Evolutionary conservation across 495 filamentous ascomycete species (phyloP), one percentile per base, ranked within the genome.

Genomic region (Tuber magnatum): DNA sequence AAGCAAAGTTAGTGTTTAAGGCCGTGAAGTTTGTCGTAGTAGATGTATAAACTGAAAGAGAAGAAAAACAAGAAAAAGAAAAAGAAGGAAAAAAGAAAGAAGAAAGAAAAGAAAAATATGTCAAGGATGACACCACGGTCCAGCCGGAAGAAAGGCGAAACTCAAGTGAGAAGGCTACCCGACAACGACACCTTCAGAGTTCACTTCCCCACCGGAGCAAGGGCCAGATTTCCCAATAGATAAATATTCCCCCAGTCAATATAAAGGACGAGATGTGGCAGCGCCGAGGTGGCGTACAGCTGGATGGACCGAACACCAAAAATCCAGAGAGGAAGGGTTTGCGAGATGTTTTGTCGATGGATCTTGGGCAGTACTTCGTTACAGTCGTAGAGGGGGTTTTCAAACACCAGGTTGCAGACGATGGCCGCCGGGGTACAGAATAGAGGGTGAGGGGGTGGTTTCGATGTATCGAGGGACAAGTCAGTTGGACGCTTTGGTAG

Each of bases 91-190:
- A 40, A 40, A 40, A 71, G 70, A 76, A 75, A 80, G 51, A 48
- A 69, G 72, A 74, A 81, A 56, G 38, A 69, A 73, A 75, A 73
- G 22, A 71, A 71, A 77, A 72, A 80, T 48, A 46, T 77, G 72
- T 51, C 76, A 71, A 74, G 51, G 77, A 79, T 81, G 46, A 71
- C 76, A 82, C 77, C 80, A 80, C 81, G 80, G 81, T 76, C 81
- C 81, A 82, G 80, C 81, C 81, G 81, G 78, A 77, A 72, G 76
- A 74, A 75, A 81, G 73, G 68, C 77, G 80, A 79, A 74, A 74
- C 72, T 77, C 78, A 76, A 81, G 41, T 48, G 75, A 73, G 77
- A 72, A 74, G 77, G 71, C 39, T 48, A 73, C 72, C 76, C 70
- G 73, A 72, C 74, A 79, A 75, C 51, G 73, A 51, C 72, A 32